Evolutionary conservation across 2,329 filamentous ascomycete species (phyloP), one percentile per base, ranked within the genome.

Genomic region (Acephala macrosclerotiorum): DNA sequence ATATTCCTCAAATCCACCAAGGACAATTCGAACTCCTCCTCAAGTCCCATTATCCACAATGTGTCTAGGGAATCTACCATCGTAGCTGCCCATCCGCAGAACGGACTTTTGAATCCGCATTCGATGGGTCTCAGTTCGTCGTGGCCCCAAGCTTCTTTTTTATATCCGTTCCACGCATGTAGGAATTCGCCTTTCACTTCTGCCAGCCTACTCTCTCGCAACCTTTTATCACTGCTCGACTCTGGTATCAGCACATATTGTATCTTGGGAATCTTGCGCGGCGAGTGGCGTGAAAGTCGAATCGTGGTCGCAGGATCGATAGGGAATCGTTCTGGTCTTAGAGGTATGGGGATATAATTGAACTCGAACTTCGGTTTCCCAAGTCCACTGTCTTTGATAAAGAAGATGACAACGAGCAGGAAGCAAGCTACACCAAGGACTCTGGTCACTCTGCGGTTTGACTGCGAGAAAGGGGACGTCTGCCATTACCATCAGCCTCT

Each of bases 81-180:
- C 0, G 94, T 96, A 6, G 93, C 94, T n/a, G 91, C 92, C 94
- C 94, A 97, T 49, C 91, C 93, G 74, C 93, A 95, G 77, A 97
- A 98, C 0, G 93, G 92, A 74, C 97, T 90, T 35, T 87, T 87
- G 69, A 81, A 87, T 6, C 80, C 81, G 64, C 89, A 89, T 35
- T 85, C 85, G 12, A 95, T 81, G 1, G 95, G 95, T 58, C 79
- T 84, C n/a, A 98, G 80, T 80, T 98, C 95, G 75, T 98, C 95
- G 70, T 96, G 91, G 68, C 88, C 87, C 88, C 92, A 96, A 11
- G 94, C 95, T 70, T 89, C 84, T 66, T 87, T 83, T 75, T 87
- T 91, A 80, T 98, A 98, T n/a, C 92, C 92, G 2, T 83, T 80
- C 95, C 95, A 98, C 0, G 93, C 62, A 62, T 74, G 73, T 36